These are phyloP conservation scores for Neonectria sp. DNA, from an alignment of 2,329 filamentous ascomycete genomes.

Conservation along the genomic window DNA sequence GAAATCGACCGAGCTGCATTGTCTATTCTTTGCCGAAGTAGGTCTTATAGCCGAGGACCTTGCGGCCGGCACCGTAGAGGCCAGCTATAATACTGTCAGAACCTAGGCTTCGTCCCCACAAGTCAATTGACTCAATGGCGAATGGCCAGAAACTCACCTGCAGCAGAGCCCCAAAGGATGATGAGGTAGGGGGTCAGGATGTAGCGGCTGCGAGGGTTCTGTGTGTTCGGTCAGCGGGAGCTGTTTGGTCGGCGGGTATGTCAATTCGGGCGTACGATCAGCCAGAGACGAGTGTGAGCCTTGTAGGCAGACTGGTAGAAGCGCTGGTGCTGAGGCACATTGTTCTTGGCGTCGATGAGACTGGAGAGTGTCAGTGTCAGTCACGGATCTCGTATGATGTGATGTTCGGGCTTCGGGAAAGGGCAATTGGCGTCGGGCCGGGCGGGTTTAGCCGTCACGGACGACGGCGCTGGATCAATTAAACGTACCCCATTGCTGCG, in stretches of 20 bases:
- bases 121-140: background rate
- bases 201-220: slow-evolving; percentile 76
- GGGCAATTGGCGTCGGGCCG: slow-evolving; percentile 46
- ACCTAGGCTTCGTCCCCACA: background rate
- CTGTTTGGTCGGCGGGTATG: slow-evolving; percentile 17
- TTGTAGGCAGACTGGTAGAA: slow-evolving; percentile 82
- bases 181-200: slow-evolving; percentile 79
- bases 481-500: slow-evolving; percentile 60
- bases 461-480: slow-evolving; percentile 39
- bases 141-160: slow-evolving; percentile 64
- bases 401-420: slow-evolving; percentile 31
- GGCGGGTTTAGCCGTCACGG: slow-evolving; percentile 27
- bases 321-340: slow-evolving; percentile 81
- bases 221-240: slow-evolving; percentile 43
- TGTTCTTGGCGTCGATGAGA: slow-evolving; percentile 81
- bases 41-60: slow-evolving; percentile 84
- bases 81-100: slow-evolving; percentile 57
- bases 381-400: slow-evolving; percentile 48
- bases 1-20: slow-evolving; percentile 24
- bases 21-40: slow-evolving; percentile 75
- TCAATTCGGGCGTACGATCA: slow-evolving; percentile 73
- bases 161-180: slow-evolving; percentile 73
- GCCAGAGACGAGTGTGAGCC: slow-evolving; percentile 79
- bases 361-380: slow-evolving; percentile 57
- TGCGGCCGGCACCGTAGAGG: slow-evolving; percentile 82